phyloP scores from a whole-genome alignment of 148 eudicot species.

The Silene latifolia region DNA sequence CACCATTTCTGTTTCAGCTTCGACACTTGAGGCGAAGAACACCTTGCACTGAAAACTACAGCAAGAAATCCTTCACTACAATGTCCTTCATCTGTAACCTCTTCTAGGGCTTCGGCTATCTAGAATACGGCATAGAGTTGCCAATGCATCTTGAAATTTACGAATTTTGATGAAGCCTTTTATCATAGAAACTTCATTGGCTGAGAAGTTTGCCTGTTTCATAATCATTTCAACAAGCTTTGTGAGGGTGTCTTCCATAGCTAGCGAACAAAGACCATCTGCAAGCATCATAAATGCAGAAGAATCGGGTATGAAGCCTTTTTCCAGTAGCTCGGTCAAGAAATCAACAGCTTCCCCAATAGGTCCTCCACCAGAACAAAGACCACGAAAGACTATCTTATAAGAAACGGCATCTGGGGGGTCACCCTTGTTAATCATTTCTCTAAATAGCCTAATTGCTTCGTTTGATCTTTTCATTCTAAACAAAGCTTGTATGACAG shows the following conservation, averaged over 20 bases:
- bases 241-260: constrained; percentile 72
- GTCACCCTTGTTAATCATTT: constrained; percentile 73
- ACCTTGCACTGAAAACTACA: not conserved
- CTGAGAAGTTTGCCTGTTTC: constrained; percentile 52
- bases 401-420: constrained; percentile 74
- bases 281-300: constrained; percentile 75
- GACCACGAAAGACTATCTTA: constrained; percentile 74
- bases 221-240: constrained; percentile 67
- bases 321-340: constrained; percentile 63
- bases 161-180: constrained; percentile 82
- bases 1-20: not conserved
- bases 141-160: constrained; percentile 80
- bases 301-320: constrained; percentile 63
- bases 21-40: not conserved
- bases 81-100: constrained; percentile 20
- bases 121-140: constrained; percentile 57
- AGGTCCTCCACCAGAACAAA: constrained; percentile 88
- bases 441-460: constrained; percentile 70
- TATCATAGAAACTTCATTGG: constrained; percentile 63
- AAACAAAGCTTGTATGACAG: constrained; percentile 70
- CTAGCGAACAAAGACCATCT: constrained; percentile 72
- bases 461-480: constrained; percentile 51
- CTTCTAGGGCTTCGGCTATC: constrained; percentile 36
- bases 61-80: not conserved
- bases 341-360: constrained; percentile 89